phyloP scores from a whole-genome alignment of 2,329 filamentous ascomycete species.

The Fusarium sp. region DNA sequence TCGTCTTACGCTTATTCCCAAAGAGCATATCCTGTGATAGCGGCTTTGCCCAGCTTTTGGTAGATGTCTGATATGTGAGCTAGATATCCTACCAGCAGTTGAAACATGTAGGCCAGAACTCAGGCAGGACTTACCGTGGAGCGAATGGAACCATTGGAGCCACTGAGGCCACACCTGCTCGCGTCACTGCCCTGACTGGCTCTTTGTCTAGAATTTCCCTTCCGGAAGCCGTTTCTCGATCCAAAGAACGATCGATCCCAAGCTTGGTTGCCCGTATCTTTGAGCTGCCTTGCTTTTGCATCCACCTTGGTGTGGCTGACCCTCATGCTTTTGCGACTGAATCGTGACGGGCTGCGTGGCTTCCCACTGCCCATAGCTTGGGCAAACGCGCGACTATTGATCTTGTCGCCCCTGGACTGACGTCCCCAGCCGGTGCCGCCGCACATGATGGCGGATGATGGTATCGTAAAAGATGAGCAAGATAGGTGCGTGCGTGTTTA shows the following conservation, averaged over 20 bases:
- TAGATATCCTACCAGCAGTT: neutral
- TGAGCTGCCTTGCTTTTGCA: neutral
- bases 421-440: too few species aligned
- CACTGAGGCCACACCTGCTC: neutral
- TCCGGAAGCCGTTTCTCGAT: neutral
- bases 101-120: neutral
- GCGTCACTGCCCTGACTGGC: neutral
- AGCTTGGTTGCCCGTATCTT: neutral
- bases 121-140: neutral
- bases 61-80: neutral
- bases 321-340: neutral
- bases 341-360: neutral
- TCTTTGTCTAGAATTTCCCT: neutral
- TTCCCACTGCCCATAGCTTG: neutral
- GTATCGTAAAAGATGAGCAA: neutral
- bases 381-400: neutral
- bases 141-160: neutral
- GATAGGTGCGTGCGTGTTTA: neutral
- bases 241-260: neutral
- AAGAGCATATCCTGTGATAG: neutral
- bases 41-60: neutral
- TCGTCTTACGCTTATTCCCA: neutral
- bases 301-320: neutral
- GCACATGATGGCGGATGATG: neutral
- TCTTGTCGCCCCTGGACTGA: too few species aligned